Conservation (phyloP, 2,329 filamentous ascomycete genomes). For the Aspergillus sp. region DNA sequence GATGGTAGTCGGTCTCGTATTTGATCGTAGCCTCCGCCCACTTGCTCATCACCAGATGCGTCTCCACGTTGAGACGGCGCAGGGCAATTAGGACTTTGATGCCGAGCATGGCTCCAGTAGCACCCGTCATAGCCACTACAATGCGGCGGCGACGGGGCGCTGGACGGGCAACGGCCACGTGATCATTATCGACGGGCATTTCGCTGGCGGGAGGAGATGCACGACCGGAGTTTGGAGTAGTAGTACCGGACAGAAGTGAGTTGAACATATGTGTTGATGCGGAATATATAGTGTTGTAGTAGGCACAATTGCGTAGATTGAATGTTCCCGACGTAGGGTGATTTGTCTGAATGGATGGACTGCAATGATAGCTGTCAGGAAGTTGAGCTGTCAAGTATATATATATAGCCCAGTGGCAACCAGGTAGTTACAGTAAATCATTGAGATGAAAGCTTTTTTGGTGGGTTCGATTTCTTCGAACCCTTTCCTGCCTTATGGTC, state of each 20-base stretch:
- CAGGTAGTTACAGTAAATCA: too few species aligned
- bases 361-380: background rate
- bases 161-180: constrained; percentile 1
- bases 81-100: constrained; percentile 48
- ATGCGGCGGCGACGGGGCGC: constrained; percentile 29
- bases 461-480: background rate
- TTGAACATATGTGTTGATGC: background rate
- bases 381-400: background rate
- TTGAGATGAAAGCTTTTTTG: background rate
- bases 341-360: background rate
- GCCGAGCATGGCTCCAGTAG: constrained; percentile 50
- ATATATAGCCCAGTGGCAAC: background rate
- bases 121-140: constrained; percentile 54
- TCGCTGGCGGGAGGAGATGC: constrained; percentile 16
- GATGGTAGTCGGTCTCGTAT: constrained; percentile 49
- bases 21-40: constrained; percentile 54
- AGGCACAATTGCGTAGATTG: background rate
- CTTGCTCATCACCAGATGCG: constrained; percentile 52
- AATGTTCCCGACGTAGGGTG: background rate
- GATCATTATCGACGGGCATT: background rate
- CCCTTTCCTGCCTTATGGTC: background rate
- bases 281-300: background rate
- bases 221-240: constrained; percentile 22
- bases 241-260: constrained; percentile 22
- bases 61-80: constrained; percentile 49